Percentiles rank a stretch among this genome's conserved stretches.
Evolutionary conservation across 2,329 filamentous ascomycete genomes (phyloP).

Genomic region (Cytospora leucostoma): DNA sequence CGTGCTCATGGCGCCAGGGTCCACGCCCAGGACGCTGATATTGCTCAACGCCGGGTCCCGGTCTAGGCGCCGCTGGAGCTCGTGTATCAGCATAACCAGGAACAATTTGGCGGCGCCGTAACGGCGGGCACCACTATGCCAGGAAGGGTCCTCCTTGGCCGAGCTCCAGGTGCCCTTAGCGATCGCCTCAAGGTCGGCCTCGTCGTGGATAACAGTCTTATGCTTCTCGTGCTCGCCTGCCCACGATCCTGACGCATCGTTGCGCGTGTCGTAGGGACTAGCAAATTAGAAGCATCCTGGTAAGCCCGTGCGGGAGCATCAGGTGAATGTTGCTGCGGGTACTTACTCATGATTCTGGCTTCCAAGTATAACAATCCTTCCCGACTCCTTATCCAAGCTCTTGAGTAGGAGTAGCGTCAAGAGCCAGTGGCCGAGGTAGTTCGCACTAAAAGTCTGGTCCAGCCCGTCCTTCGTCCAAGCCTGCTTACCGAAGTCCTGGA

Average conservation of each 20-base stretch:
- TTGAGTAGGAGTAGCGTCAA: slow-evolving; percentile 30
- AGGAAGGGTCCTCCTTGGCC: slow-evolving; percentile 22
- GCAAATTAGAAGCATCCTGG: no score
- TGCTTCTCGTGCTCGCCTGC: background rate
- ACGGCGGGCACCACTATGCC: slow-evolving; percentile 32
- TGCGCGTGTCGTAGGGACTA: background rate
- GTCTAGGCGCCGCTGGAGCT: slow-evolving; percentile 35
- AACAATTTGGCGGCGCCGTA: slow-evolving; percentile 39
- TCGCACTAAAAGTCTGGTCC: slow-evolving; percentile 29
- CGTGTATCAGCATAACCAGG: slow-evolving; percentile 34
- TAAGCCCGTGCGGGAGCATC: no score
- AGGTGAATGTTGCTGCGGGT: no score
- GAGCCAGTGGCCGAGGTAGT: slow-evolving; percentile 33
- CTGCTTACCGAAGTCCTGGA: slow-evolving; percentile 30
- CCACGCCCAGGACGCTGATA: slow-evolving; percentile 37
- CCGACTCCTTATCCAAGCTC: slow-evolving; percentile 31
- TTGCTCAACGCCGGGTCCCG: slow-evolving; percentile 33
- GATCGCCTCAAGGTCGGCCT: slow-evolving; percentile 29
- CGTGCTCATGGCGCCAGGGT: slow-evolving; percentile 39
- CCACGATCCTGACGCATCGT: background rate
- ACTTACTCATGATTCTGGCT: slow-evolving; percentile 22
- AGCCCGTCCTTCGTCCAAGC: slow-evolving; percentile 18
- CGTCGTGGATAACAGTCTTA: background rate
- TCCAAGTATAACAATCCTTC: slow-evolving; percentile 30
- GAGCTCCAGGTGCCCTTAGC: slow-evolving; percentile 34